A percentile compares a stretch with the other conserved stretches of the same genome.
Evolutionary conservation across 768 basidiomycete genomes (phyloP).

Genomic region (Holtermannia corniformis): DNA sequence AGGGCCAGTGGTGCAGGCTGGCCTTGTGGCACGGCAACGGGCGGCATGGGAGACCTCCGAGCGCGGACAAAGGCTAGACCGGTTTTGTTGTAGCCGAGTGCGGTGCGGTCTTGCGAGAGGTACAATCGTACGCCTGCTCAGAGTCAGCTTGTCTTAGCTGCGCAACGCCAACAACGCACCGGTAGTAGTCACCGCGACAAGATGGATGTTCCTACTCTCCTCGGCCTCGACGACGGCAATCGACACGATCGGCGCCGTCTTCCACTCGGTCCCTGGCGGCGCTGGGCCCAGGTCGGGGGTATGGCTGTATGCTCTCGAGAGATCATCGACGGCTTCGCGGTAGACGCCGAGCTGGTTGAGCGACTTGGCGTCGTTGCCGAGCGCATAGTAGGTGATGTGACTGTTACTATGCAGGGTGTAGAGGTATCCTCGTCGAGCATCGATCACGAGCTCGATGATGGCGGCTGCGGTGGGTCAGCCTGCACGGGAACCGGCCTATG

Average conservation of each 20-base stretch:
- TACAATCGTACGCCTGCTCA: slow-evolving; percentile 74
- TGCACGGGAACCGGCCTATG: slow-evolving; percentile 13
- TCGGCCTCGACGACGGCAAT: slow-evolving; percentile 60
- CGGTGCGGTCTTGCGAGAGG: slow-evolving; percentile 33
- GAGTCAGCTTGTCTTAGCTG: slow-evolving; percentile 2
- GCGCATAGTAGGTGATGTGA: slow-evolving; percentile 19
- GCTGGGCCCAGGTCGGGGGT: background rate
- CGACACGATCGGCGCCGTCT: slow-evolving; percentile 48
- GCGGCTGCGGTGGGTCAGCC: slow-evolving; percentile 7
- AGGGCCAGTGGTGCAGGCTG: slow-evolving; percentile 59
- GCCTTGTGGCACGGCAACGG: slow-evolving; percentile 50
- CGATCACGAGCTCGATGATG: slow-evolving; percentile 32
- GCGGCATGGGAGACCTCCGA: slow-evolving; percentile 21
- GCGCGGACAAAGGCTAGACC: slow-evolving; percentile 26
- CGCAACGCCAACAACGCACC: slow-evolving; percentile 22
- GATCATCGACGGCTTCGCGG: background rate
- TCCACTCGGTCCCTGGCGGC: slow-evolving; percentile 3
- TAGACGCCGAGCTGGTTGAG: background rate
- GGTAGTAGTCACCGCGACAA: slow-evolving; percentile 71
- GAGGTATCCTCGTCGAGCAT: slow-evolving; percentile 30
- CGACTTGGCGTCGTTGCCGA: background rate
- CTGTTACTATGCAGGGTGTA: slow-evolving; percentile 35
- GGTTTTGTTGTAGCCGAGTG: slow-evolving; percentile 15
- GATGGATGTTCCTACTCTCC: slow-evolving; percentile 58
- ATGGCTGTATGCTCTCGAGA: background rate